Evolutionary conservation across 2,329 filamentous ascomycete genomes (phyloP).

Genomic region (Rutstroemia sydowiana): DNA sequence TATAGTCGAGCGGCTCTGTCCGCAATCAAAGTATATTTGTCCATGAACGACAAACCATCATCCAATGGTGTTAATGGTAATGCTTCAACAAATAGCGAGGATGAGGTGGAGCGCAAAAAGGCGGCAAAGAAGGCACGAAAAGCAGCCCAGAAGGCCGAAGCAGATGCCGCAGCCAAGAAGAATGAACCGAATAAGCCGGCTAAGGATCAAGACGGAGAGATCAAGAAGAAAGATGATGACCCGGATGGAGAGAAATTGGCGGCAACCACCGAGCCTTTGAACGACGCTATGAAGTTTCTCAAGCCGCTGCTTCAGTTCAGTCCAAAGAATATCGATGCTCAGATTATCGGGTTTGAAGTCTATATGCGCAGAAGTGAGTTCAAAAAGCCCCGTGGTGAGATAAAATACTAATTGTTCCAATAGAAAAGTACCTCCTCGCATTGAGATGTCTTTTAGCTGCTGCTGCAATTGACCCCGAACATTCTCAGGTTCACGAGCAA

Average conservation of each 20-base stretch:
- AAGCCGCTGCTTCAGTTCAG: constrained; percentile 74
- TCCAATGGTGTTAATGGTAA: constrained; percentile 55
- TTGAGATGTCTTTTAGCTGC: constrained; percentile 77
- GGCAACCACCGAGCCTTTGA: constrained; percentile 73
- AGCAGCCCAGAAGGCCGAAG: constrained; percentile 65
- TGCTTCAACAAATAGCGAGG: constrained; percentile 38
- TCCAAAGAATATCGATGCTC: constrained; percentile 71
- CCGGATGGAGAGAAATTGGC: constrained; percentile 75
- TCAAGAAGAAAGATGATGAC: constrained; percentile 86
- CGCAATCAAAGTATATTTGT: constrained; percentile 73
- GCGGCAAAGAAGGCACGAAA: constrained; percentile 85
- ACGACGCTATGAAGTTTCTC: constrained; percentile 82
- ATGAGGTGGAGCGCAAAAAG: constrained; percentile 70
- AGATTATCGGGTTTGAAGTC: constrained; percentile 84
- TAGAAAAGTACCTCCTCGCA: constrained; percentile 82
- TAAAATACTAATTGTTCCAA: constrained; percentile 21
- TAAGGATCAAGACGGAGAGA: constrained; percentile 52
- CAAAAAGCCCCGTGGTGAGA: background rate
- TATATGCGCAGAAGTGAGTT: constrained; percentile 72
- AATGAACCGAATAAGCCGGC: constrained; percentile 73
- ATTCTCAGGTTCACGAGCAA: constrained; percentile 71
- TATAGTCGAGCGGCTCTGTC: constrained; percentile 77
- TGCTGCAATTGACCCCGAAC: constrained; percentile 56
- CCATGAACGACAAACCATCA: constrained; percentile 68
- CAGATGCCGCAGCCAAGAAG: constrained; percentile 74